Evolutionary conservation across 352 stramenopile genomes (phyloP), one percentile per base, ranked within the genome.

Genomic region (Pythium myriotylum): DNA sequence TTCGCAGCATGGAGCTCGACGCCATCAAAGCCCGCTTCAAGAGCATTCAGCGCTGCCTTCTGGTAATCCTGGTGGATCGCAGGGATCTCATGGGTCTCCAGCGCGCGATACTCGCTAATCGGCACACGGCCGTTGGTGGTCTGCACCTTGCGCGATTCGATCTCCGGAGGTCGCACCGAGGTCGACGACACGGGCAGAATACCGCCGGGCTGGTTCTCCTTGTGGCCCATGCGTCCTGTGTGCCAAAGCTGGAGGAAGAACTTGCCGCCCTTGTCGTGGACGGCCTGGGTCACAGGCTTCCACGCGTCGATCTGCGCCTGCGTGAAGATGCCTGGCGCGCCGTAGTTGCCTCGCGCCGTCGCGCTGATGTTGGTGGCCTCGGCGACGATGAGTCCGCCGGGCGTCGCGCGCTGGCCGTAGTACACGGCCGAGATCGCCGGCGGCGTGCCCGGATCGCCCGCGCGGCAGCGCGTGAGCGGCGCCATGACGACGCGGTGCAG

Each of bases 1-100:
- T 97, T 94, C 1, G 85, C 89, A 10, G n/a, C 61, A 67, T 97
- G 91, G 35, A 97, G 55, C 58, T 97, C 86, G n/a, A 63, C 55
- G 7, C 55, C 55, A n/a, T 63, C 55, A 27, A 63, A 63, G 23
- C 55, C 55, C 29, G 55, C 86, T 27, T 81, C 58, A 27, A 79
- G 76, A 1, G 79, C 70, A 8, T 69, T 65, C 22, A 65, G 46
- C 5, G 87, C 86, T 2, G 66, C 76, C 39, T 75, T 52, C 14
- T 66, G 62, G 68, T 79, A 97, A 40, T 91, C 78, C 33, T 85
- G 37, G n/a, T 93, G 70, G 14, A 77, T 64, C 7, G 32, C 20
- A n/a, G 73, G 53, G 57, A 96, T 88, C 26, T 96, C 86, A 12
- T 92, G 68, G 14, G 67, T 51, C 10, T 71, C 73, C 51, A 97